Evolutionary conservation across 176 grass and related monocot species (phyloP).

Genomic region (Bolboschoenus planiculmis): DNA sequence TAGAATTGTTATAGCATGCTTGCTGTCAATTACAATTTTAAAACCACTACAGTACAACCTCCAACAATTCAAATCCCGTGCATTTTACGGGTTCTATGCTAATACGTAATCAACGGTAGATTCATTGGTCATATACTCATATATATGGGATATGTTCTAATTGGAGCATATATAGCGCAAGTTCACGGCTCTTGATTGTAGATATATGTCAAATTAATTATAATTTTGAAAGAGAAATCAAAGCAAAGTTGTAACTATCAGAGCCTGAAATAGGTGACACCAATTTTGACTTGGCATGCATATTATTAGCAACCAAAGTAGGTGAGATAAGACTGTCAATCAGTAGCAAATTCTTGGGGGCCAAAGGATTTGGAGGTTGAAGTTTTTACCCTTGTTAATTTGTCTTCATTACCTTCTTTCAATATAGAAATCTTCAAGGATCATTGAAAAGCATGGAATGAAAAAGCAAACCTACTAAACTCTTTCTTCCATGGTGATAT

Average conservation of each 20-base stretch:
- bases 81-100: too few relatives aligned
- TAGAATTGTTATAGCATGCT: too few relatives aligned
- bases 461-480: not conserved
- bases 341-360: conserved; percentile 3
- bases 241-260: not conserved
- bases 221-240: not conserved
- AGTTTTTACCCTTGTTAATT: not conserved
- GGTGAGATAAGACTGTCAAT: not conserved
- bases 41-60: too few relatives aligned
- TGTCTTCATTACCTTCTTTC: not conserved
- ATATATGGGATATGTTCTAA: not conserved
- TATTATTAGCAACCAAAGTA: not conserved
- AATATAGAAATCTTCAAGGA: not conserved
- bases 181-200: not conserved
- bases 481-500: not conserved
- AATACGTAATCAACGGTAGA: too few relatives aligned
- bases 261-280: not conserved
- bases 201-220: not conserved
- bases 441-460: not conserved
- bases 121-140: not conserved
- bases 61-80: too few relatives aligned
- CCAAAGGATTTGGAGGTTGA: conserved; percentile 9
- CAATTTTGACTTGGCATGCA: not conserved
- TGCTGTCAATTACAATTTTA: too few relatives aligned
- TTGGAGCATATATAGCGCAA: not conserved